Percentiles rank a stretch among this genome's conserved stretches.
phyloP scores from a whole-genome alignment of 768 basidiomycete genomes.

The Psilocybe sp. region DNA sequence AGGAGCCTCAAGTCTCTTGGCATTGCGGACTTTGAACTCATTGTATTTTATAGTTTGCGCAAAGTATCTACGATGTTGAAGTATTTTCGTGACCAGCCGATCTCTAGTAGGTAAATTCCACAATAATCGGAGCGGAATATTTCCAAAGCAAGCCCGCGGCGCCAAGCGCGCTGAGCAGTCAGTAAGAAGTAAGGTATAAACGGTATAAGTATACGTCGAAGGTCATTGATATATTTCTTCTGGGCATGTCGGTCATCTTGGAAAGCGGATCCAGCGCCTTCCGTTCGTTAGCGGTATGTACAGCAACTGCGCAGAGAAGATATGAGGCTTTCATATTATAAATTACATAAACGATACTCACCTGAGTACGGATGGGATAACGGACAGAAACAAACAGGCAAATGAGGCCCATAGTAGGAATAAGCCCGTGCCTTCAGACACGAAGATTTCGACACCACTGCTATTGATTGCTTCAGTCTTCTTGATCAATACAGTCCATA shows the following conservation, averaged over 20 bases:
- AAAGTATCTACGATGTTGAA: too few species aligned
- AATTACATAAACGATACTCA: conserved; percentile 27
- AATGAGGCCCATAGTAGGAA: conserved; percentile 76
- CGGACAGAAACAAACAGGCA: conserved; percentile 59
- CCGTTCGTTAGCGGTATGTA: conserved; percentile 66
- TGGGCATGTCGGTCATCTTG: conserved; percentile 12
- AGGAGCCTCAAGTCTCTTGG: background rate
- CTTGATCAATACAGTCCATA: conserved; percentile 77
- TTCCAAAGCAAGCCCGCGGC: too few species aligned
- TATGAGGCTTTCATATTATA: background rate
- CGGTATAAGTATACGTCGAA: conserved; percentile 2
- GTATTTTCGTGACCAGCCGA: too few species aligned
- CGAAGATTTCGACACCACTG: conserved; percentile 59
- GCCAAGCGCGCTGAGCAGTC: too few species aligned
- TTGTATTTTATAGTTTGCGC: too few species aligned
- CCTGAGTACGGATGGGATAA: conserved; percentile 79
- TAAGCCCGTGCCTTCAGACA: conserved; percentile 60
- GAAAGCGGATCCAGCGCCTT: background rate
- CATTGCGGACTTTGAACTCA: too few species aligned
- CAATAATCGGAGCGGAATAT: too few species aligned
- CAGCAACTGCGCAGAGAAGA: conserved; percentile 52
- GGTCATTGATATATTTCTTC: conserved; percentile 6
- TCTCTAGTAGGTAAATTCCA: too few species aligned
- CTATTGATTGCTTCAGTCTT: conserved; percentile 60
- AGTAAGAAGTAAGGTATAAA: too few species aligned